These are phyloP conservation scores for Rosa chinensis DNA, from an alignment of 306 rosid species.

Conservation along the genomic window DNA sequence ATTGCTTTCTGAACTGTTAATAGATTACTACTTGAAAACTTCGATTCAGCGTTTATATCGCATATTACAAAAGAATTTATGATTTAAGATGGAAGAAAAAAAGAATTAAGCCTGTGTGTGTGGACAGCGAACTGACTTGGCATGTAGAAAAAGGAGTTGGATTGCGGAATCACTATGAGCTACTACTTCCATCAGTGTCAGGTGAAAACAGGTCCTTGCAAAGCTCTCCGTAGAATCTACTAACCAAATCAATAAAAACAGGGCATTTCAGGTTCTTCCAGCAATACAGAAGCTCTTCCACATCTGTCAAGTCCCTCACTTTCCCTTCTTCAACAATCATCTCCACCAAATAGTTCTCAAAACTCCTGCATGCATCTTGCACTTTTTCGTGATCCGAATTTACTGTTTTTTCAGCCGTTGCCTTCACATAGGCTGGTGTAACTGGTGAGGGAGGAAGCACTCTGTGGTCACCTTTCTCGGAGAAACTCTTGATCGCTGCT, in stretches of 20 bases:
- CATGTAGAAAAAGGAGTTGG: too few relatives aligned
- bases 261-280: constrained; percentile 84
- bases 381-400: constrained; percentile 36
- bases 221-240: constrained; percentile 87
- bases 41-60: not conserved
- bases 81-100: not conserved
- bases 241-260: constrained; percentile 68
- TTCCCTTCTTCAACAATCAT: constrained; percentile 93
- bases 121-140: not conserved
- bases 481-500: constrained; percentile 26
- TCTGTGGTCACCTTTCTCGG: constrained; percentile 22
- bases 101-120: not conserved
- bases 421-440: constrained; percentile 41
- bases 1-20: constrained; percentile 33
- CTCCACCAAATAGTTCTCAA: constrained; percentile 81
- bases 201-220: constrained; percentile 86
- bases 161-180: constrained; percentile 21
- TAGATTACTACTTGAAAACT: constrained; percentile 11
- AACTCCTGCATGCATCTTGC: constrained; percentile 87
- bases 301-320: constrained; percentile 66
- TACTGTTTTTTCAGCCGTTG: constrained; percentile 22
- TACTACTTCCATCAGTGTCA: constrained; percentile 25
- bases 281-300: constrained; percentile 81
- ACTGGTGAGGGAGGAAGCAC: constrained; percentile 49
- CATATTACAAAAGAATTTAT: not conserved